Percentiles rank a stretch among this genome's conserved stretches.
These are phyloP conservation scores for Trichocladium antarcticum DNA, from an alignment of 495 filamentous ascomycete genomes.

Conservation along the genomic window DNA sequence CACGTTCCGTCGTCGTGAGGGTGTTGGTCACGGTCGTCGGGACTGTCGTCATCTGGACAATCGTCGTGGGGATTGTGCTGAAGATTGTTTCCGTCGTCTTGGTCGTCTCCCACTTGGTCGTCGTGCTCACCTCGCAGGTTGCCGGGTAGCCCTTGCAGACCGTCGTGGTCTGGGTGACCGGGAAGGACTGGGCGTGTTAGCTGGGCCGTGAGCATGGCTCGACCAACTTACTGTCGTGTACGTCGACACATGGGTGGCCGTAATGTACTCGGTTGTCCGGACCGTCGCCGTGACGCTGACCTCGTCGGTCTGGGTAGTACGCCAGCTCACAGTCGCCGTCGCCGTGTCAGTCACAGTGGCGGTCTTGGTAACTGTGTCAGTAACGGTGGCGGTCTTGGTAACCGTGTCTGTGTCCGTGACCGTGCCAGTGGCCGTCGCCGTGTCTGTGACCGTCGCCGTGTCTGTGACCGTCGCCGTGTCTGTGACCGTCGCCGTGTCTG, in stretches of 20 bases:
- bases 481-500: neutral
- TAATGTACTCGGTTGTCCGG: constrained; percentile 16
- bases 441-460: neutral
- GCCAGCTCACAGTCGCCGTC: neutral
- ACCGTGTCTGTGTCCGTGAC: constrained; percentile 1
- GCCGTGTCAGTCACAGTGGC: constrained; percentile 2
- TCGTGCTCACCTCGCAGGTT: constrained; percentile 16
- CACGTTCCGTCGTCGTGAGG: constrained; percentile 9
- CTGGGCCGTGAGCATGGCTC: neutral
- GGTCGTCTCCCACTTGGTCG: constrained; percentile 18
- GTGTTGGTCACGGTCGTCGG: constrained; percentile 5
- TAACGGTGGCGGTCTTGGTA: constrained; percentile 2
- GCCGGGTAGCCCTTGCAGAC: constrained; percentile 15
- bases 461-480: neutral
- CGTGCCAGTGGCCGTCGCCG: constrained; percentile 2
- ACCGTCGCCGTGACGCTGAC: constrained; percentile 3
- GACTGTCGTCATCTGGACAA: constrained; percentile 1
- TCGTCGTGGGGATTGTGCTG: constrained; percentile 10
- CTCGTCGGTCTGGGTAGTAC: neutral
- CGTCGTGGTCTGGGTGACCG: constrained; percentile 15
- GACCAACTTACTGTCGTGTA: constrained; percentile 15
- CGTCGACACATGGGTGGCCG: constrained; percentile 11
- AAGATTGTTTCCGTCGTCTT: constrained; percentile 14
- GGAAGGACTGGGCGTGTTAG: constrained; percentile 12
- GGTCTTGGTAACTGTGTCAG: constrained; percentile 3